Evolutionary conservation across 495 filamentous ascomycete species (phyloP).

Genomic region (Penicillium steckii): DNA sequence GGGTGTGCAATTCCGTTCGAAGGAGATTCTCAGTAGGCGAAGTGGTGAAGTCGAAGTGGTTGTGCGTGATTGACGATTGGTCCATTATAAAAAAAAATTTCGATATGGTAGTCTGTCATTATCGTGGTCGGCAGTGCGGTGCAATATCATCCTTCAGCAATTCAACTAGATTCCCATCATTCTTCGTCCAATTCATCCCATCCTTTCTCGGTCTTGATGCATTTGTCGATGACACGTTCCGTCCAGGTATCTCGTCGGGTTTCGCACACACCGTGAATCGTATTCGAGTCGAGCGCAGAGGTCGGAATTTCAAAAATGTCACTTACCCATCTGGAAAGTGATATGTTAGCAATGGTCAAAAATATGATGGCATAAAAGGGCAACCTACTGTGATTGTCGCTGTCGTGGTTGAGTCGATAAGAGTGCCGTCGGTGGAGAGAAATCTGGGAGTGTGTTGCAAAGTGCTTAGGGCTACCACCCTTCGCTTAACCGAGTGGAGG

Average conservation of each 20-base stretch:
- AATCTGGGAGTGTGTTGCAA: constrained; percentile 49
- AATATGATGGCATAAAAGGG: constrained; percentile 8
- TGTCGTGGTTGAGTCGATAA: constrained; percentile 51
- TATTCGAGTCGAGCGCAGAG: constrained; percentile 22
- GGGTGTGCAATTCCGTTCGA: constrained; percentile 19
- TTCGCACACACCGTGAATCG: constrained; percentile 33
- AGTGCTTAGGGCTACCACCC: constrained; percentile 49
- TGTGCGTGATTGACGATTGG: constrained; percentile 4
- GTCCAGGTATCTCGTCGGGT: constrained; percentile 15
- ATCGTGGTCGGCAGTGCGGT: constrained; percentile 4
- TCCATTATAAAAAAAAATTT: constrained; percentile 15
- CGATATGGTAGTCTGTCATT: constrained; percentile 12
- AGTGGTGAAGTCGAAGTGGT: not conserved
- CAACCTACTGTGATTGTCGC: constrained; percentile 56
- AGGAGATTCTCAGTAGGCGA: constrained; percentile 3
- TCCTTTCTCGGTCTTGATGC: not conserved
- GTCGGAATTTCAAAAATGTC: constrained; percentile 24
- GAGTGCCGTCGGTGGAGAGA: constrained; percentile 38
- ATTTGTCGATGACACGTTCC: constrained; percentile 12
- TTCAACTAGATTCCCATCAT: not conserved
- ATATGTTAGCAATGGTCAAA: constrained; percentile 33
- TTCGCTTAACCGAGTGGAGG: constrained; percentile 48
- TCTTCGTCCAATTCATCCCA: not conserved
- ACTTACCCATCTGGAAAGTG: constrained; percentile 56
- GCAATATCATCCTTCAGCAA: constrained; percentile 1